Percentiles rank a stretch among this genome's conserved stretches.
Evolutionary conservation across 2,329 filamentous ascomycete species (phyloP).

Genomic region (Colletotrichum euphorbiae): DNA sequence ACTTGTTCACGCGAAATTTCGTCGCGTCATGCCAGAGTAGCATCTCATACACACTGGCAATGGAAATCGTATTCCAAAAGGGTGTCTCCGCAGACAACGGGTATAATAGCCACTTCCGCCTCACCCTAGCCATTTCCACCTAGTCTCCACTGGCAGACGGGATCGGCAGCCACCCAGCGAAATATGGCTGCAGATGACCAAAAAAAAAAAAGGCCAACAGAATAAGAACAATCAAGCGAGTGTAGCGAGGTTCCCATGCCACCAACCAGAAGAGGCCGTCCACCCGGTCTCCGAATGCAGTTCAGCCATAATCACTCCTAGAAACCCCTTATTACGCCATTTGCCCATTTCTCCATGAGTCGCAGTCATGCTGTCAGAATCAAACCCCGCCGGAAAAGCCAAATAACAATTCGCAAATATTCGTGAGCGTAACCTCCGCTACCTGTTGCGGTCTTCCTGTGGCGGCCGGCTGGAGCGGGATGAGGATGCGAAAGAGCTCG

Average conservation of each 20-base stretch:
- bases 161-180: background rate
- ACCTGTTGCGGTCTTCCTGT: slow-evolving; percentile 37
- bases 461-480: slow-evolving; percentile 27
- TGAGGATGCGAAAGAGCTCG: slow-evolving; percentile 43
- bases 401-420: slow-evolving; percentile 16
- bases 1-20: too few species aligned
- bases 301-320: slow-evolving; percentile 21
- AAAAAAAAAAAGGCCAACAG: background rate
- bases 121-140: background rate
- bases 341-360: slow-evolving; percentile 15
- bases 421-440: background rate
- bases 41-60: too few species aligned
- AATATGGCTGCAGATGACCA: background rate
- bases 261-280: slow-evolving; percentile 9
- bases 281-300: slow-evolving; percentile 3
- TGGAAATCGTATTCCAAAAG: too few species aligned
- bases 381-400: slow-evolving; percentile 1
- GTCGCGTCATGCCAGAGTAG: too few species aligned
- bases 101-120: slow-evolving; percentile 37
- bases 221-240: slow-evolving; percentile 30
- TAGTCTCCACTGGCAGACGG: background rate
- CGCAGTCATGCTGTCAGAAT: slow-evolving; percentile 14
- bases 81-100: slow-evolving; percentile 26
- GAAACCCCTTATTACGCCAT: slow-evolving; percentile 35
- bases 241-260: slow-evolving; percentile 28